A percentile compares a stretch with the other conserved stretches of the same genome.
Evolutionary conservation across 257 asterid species (phyloP).

Genomic region (Fraxinus pennsylvanica): DNA sequence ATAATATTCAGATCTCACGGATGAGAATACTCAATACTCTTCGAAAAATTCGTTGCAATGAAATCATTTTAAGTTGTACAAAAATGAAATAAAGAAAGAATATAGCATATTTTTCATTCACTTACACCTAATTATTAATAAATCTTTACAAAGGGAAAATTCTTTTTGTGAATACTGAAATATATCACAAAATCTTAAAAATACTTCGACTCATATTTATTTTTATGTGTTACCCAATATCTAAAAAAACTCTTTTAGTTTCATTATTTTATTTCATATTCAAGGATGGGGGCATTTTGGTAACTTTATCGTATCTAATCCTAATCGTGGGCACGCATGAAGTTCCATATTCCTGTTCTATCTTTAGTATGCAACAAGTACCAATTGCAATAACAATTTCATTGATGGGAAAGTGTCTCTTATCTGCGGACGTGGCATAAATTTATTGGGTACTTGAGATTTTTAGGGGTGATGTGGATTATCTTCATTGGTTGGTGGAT

Average conservation of each 20-base stretch:
- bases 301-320: neutral
- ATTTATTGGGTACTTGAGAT: slow-evolving; percentile 34
- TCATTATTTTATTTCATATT: neutral
- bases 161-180: no score
- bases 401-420: slow-evolving; percentile 30
- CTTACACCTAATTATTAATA: no score
- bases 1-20: no score
- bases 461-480: slow-evolving; percentile 51
- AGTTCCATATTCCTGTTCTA: neutral
- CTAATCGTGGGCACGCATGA: neutral
- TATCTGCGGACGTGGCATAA: slow-evolving; percentile 55
- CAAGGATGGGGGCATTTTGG: neutral
- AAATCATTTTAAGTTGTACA: no score
- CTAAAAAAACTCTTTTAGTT: neutral
- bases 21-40: no score
- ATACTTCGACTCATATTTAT: no score
- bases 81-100: no score
- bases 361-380: neutral
- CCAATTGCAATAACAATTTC: slow-evolving; percentile 17
- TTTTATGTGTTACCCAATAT: neutral
- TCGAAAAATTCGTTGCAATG: no score
- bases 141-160: no score
- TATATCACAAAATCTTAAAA: no score
- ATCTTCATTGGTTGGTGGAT: slow-evolving; percentile 54
- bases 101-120: no score